A percentile compares a stretch with the other conserved stretches of the same genome.
phyloP scores from a whole-genome alignment of 2,329 filamentous ascomycete species.

The Teratosphaeriaceae sp. region DNA sequence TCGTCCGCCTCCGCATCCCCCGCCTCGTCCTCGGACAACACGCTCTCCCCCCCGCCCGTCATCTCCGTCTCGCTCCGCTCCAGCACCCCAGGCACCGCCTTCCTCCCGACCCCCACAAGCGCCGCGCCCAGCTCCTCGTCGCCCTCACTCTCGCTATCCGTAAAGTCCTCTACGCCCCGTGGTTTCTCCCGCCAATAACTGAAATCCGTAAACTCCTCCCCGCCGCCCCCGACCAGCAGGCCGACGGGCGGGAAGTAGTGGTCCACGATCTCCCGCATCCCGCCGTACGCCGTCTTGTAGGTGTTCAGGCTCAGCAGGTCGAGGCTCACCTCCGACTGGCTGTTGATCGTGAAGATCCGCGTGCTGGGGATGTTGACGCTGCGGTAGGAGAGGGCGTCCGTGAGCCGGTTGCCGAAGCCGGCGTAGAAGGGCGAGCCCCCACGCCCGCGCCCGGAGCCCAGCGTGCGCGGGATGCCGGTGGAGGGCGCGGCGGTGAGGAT shows the following conservation, averaged over 20 bases:
- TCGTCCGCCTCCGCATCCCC: conserved; percentile 25
- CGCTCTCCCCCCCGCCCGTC: conserved; percentile 11
- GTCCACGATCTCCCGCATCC: conserved; percentile 94
- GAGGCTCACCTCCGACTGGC: conserved; percentile 88
- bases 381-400: conserved; percentile 91
- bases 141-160: conserved; percentile 64
- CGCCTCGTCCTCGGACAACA: conserved; percentile 28
- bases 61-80: conserved; percentile 11
- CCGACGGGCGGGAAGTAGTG: conserved; percentile 95
- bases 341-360: conserved; percentile 97
- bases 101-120: conserved; percentile 9
- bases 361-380: conserved; percentile 92
- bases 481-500: background rate
- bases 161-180: conserved; percentile 81
- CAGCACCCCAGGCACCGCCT: background rate
- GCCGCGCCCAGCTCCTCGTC: conserved; percentile 18
- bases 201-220: conserved; percentile 95
- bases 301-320: conserved; percentile 87
- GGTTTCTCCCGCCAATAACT: conserved; percentile 89
- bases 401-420: conserved; percentile 92
- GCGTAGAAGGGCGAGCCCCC: conserved; percentile 73
- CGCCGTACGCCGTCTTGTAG: conserved; percentile 93
- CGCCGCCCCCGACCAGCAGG: conserved; percentile 78
- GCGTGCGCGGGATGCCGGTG: too few relatives aligned
- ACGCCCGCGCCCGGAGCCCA: conserved; percentile 23